Conservation (phyloP, 306 rosid species). For the Crataegus laevigata region DNA sequence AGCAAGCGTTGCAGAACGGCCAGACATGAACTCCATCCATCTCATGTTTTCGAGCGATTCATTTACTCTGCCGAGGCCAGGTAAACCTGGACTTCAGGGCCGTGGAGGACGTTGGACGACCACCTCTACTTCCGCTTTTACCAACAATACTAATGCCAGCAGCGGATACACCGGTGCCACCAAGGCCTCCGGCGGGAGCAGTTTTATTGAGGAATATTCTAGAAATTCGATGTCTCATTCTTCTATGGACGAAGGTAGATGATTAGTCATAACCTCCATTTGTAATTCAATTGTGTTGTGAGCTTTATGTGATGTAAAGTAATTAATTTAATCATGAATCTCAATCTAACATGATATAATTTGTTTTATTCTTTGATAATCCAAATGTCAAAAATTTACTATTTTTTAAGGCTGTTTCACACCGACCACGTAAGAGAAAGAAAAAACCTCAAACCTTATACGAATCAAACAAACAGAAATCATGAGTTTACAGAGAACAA, state of each 20-base stretch:
- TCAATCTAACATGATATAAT: not conserved
- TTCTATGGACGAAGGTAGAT: constrained; percentile 66
- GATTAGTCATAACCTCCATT: not conserved
- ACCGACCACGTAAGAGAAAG: not conserved
- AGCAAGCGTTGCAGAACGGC: constrained; percentile 50
- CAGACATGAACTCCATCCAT: constrained; percentile 75
- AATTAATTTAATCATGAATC: not conserved
- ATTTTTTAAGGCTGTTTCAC: not conserved
- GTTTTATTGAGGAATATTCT: constrained; percentile 58
- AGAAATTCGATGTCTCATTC: constrained; percentile 73
- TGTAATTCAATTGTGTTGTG: not conserved
- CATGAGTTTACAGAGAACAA: not conserved
- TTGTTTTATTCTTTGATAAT: not conserved
- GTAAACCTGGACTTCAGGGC: constrained; percentile 74
- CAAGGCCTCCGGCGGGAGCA: constrained; percentile 46
- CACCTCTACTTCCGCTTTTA: constrained; percentile 39
- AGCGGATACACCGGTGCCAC: constrained; percentile 33
- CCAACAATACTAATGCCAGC: constrained; percentile 46
- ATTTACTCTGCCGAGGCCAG: constrained; percentile 66
- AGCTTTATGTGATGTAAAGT: not conserved
- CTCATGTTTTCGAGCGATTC: constrained; percentile 82
- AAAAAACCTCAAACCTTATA: not conserved
- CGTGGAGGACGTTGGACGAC: constrained; percentile 59
- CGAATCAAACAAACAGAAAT: not conserved
- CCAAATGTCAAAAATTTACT: not conserved